These are phyloP conservation scores for Macrolepiota fuliginosa DNA, from an alignment of 768 basidiomycete species.

Conservation along the genomic window DNA sequence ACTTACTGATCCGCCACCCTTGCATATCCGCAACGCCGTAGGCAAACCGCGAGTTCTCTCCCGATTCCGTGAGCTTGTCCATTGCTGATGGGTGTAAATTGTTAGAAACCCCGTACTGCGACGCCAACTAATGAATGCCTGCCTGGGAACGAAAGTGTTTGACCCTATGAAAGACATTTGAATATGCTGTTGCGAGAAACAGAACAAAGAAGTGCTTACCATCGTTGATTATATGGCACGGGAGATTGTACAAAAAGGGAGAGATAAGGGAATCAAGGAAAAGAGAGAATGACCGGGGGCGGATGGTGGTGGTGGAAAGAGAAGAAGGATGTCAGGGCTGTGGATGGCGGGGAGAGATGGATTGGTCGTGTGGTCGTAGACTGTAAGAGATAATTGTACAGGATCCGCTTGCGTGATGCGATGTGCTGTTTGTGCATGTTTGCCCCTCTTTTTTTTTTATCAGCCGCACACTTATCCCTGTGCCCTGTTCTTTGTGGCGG, in stretches of 20 bases:
- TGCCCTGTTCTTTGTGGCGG: background rate
- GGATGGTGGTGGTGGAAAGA: constrained; percentile 9
- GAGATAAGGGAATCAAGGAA: constrained; percentile 8
- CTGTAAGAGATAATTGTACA: constrained; percentile 14
- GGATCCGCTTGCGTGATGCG: background rate
- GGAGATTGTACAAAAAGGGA: background rate
- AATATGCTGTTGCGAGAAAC: constrained; percentile 15
- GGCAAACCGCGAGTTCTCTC: constrained; percentile 63
- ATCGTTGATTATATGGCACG: constrained; percentile 20
- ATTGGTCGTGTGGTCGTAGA: constrained; percentile 36
- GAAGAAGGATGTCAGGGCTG: constrained; percentile 13
- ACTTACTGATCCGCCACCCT: constrained; percentile 97
- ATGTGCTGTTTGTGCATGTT: constrained; percentile 28
- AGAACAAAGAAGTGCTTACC: constrained; percentile 26
- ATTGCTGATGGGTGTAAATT: constrained; percentile 50
- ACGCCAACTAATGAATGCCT: constrained; percentile 22
- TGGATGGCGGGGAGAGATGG: constrained; percentile 24
- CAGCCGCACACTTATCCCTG: background rate
- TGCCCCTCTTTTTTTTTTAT: constrained; percentile 9
- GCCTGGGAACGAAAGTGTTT: constrained; percentile 85
- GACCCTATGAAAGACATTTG: constrained; percentile 52
- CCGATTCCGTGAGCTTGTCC: constrained; percentile 74
- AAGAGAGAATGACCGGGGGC: constrained; percentile 6
- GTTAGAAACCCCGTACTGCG: constrained; percentile 13
- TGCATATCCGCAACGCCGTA: constrained; percentile 96